Evolutionary conservation across 306 rosid genomes (phyloP).

Genomic region (Ochetophila trinervis): DNA sequence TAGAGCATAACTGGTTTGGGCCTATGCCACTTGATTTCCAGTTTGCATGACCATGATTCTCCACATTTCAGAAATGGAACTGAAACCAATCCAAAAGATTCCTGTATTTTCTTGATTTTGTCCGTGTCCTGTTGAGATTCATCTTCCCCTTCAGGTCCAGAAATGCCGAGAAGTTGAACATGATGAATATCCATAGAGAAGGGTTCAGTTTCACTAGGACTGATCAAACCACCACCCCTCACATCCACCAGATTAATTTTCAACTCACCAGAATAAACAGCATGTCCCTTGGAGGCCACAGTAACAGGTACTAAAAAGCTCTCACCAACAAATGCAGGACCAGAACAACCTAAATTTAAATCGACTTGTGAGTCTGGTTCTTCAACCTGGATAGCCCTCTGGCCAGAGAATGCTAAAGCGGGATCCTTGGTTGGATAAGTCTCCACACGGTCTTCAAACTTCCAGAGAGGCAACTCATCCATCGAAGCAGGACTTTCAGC

Average conservation of each 20-base stretch:
- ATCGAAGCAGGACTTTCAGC: slow-evolving; percentile 96
- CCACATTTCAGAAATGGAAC: slow-evolving; percentile 76
- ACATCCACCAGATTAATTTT: slow-evolving; percentile 97
- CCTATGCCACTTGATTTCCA: slow-evolving; percentile 93
- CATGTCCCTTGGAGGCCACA: slow-evolving; percentile 72
- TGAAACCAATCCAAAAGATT: slow-evolving; percentile 82
- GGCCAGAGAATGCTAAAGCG: slow-evolving; percentile 74
- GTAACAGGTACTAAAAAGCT: slow-evolving; percentile 76
- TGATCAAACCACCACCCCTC: slow-evolving; percentile 83
- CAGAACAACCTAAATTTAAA: slow-evolving; percentile 63
- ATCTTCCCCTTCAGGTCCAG: slow-evolving; percentile 68
- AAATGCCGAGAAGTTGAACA: slow-evolving; percentile 84
- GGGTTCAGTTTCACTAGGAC: slow-evolving; percentile 80
- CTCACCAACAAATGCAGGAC: slow-evolving; percentile 92
- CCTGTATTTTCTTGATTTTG: slow-evolving; percentile 67
- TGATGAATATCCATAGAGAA: slow-evolving; percentile 59
- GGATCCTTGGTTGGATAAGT: slow-evolving; percentile 81
- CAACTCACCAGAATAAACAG: slow-evolving; percentile 74
- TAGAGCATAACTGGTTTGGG: slow-evolving; percentile 89
- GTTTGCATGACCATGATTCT: slow-evolving; percentile 83
- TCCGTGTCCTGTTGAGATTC: slow-evolving; percentile 54
- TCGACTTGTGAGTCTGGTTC: slow-evolving; percentile 85
- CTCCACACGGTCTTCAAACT: slow-evolving; percentile 59
- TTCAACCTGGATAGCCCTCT: slow-evolving; percentile 81
- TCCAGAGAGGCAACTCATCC: slow-evolving; percentile 83